Conservation (phyloP, 2,329 filamentous ascomycete species). For the Venturia asperata region DNA sequence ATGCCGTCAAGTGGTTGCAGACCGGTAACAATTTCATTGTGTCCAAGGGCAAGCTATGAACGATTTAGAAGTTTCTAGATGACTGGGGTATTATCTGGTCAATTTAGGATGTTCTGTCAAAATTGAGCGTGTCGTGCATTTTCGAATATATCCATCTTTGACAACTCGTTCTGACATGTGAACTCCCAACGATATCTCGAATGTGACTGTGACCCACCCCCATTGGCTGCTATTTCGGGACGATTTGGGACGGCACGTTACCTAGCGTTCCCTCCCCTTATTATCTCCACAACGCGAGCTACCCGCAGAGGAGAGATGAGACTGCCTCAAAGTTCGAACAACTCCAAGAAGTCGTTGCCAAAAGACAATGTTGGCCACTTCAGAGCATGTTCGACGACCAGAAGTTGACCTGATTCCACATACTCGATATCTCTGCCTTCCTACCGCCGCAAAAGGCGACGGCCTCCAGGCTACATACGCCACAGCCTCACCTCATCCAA, state of each 20-base stretch:
- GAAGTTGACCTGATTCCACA: too few relatives aligned
- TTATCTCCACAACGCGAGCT: too few relatives aligned
- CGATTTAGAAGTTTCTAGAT: background rate
- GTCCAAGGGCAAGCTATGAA: conserved; percentile 21
- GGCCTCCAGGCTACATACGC: background rate
- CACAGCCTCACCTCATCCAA: conserved; percentile 5
- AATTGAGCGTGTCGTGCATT: background rate
- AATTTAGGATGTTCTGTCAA: background rate
- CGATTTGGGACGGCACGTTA: background rate
- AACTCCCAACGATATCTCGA: background rate
- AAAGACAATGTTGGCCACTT: too few relatives aligned
- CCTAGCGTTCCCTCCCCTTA: background rate
- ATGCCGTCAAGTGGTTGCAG: conserved; percentile 66
- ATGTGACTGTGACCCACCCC: too few relatives aligned
- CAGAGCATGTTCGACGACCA: too few relatives aligned
- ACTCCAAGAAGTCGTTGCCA: too few relatives aligned
- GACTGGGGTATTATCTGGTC: background rate
- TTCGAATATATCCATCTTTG: background rate
- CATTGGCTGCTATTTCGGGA: background rate
- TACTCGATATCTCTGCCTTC: background rate
- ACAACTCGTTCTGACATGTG: background rate
- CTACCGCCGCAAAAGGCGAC: background rate
- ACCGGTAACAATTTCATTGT: conserved; percentile 57
- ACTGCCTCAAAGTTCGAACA: too few relatives aligned
- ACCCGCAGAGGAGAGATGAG: too few relatives aligned